Evolutionary conservation across 139 green algal genomes (phyloP), one percentile per base, ranked within the genome.

Genomic region (Astrephomene gubernaculifera): DNA sequence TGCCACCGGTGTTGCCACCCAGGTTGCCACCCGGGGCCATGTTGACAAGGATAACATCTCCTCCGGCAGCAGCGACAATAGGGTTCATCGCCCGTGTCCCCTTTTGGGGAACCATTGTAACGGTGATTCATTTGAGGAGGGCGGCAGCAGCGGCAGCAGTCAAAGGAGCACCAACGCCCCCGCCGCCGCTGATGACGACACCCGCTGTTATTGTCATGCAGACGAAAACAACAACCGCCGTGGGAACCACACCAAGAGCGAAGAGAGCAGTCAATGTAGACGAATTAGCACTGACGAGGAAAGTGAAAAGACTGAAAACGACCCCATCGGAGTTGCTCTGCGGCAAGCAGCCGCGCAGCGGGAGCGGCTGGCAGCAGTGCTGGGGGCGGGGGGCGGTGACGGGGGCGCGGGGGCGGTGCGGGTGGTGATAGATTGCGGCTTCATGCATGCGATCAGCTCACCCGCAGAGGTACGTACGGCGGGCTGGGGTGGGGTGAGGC

Each of bases 371-470:
- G 57, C 57, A 12, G 60, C 39, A 2, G 76, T 60, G 14, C 76
- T 83, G 60, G 60, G 39, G 27, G 76, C n/a, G 29, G 76, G 31
- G 38, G 31, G 33, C 33, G 27, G 39, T 22, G 57, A 33, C 54
- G n/a, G n/a, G n/a, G n/a, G n/a, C n/a, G n/a, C n/a, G n/a, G n/a
- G n/a, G n/a, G n/a, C n/a, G n/a, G 19, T 61, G 60, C 76, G 76
- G 29, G 19, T 83, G n/a, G 60, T 83, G 6, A 72, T 83, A 29
- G 76, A 83, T 41, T 83, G 76, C 60, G 41, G 76, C 60, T 60
- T 83, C 12, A 19, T 52, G n/a, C 60, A 72, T n/a, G 27, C 60
- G 27, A 22, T 63, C 17, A 72, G 27, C 12, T 69, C 54, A 25
- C 54, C 61, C 54, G 25, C 7, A 25, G 74, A 82, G 74, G 74